phyloP scores from a whole-genome alignment of 495 filamentous ascomycete genomes.

The Aspergillus hancockii region DNA sequence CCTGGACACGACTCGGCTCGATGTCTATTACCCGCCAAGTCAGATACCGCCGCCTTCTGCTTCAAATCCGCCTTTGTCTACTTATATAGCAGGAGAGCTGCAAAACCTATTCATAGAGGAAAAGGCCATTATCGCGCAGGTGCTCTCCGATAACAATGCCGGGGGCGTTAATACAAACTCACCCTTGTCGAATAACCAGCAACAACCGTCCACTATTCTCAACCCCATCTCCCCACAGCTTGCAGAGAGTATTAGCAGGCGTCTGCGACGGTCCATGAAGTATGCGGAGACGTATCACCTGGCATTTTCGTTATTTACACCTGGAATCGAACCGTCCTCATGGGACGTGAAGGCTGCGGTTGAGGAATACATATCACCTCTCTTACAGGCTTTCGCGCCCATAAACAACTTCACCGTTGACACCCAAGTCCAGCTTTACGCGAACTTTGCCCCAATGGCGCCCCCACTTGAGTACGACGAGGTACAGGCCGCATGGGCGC shows the following conservation, averaged over 20 bases:
- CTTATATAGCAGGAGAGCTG: conserved; percentile 77
- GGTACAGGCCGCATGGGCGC: conserved; percentile 55
- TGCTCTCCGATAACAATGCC: conserved; percentile 58
- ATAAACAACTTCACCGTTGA: conserved; percentile 97
- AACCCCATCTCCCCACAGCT: conserved; percentile 46
- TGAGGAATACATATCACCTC: conserved; percentile 75
- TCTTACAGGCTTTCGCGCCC: conserved; percentile 71
- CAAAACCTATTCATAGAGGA: conserved; percentile 84
- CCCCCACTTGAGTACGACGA: conserved; percentile 57
- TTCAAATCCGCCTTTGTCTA: conserved; percentile 72
- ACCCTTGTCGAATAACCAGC: conserved; percentile 32
- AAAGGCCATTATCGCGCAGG: conserved; percentile 81
- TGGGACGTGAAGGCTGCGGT: conserved; percentile 92
- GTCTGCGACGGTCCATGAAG: conserved; percentile 79
- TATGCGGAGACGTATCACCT: conserved; percentile 94
- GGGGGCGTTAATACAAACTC: conserved; percentile 25
- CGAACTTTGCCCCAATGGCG: conserved; percentile 73
- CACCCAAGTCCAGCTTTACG: conserved; percentile 93
- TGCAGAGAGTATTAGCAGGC: conserved; percentile 54
- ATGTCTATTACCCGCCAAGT: conserved; percentile 77
- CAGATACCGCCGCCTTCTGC: conserved; percentile 69
- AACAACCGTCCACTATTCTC: conserved; percentile 24
- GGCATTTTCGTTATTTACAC: conserved; percentile 92
- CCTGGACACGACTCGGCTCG: conserved; percentile 68
- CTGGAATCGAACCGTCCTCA: conserved; percentile 70